Evolutionary conservation across 2,329 filamentous ascomycete species (phyloP), one percentile per base, ranked within the genome.

Genomic region (Cladophialophora bantiana): DNA sequence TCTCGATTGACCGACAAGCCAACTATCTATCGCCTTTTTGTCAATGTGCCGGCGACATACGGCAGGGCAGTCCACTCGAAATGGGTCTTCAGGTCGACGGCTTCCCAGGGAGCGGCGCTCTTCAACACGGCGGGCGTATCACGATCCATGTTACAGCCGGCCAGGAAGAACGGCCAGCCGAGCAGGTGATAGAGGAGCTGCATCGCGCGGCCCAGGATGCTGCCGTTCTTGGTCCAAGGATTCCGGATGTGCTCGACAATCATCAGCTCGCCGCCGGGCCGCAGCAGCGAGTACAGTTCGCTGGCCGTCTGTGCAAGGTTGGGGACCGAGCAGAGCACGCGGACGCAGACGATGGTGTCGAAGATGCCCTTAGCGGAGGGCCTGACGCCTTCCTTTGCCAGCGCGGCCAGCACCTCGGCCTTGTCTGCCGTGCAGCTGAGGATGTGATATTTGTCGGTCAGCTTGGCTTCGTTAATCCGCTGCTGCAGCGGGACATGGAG

Each of bases 191-290:
- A 85, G 12, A 83, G 67, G 10, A 77, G 69, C 75, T 88, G 85
- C 71, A 82, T 72, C 15, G 78, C 10, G 20, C 82, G 74, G n/a
- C 79, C 83, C 12, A 81, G 6, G 10, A 82, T 12, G 40, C 79
- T 82, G 5, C 83, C 84, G 70, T 78, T 80, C 52, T 77, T 76
- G n/a, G 75, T 78, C 81, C 83, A 85, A 1, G 82, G 80, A 71
- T 85, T 86, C 31, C 77, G 80, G 12, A 86, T 82, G 76, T 88
- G 86, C 74, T 88, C 86, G 59, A 80, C 83, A 32, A 87, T 77
- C 18, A 88, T 75, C 76, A 88, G 74, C 62, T 83, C 76, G 0
- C 86, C 86, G 1, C 86, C 85, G 0, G 85, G 85, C 66, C 82
- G 83, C 45, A 88, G 73, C 66, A 87, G 72, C 0, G 71, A 71